phyloP scores from a whole-genome alignment of 1,284 basidiomycete genomes.

The Schizopora paradoxa region DNA sequence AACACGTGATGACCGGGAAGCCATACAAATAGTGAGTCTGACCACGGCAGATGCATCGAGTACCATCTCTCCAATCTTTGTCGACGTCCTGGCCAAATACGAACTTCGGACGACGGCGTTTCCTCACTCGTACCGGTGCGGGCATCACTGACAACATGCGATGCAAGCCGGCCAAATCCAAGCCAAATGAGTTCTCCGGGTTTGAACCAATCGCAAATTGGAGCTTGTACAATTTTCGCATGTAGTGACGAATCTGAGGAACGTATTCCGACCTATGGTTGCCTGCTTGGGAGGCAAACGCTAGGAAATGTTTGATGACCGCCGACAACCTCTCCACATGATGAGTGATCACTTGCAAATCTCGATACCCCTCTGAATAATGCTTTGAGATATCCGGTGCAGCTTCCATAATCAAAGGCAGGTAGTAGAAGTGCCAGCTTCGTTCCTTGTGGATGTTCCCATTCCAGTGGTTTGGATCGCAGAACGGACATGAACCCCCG shows the following conservation, averaged over 20 bases:
- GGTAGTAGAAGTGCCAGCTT: slow-evolving; percentile 73
- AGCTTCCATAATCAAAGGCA: slow-evolving; percentile 58
- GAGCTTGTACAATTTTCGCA: slow-evolving; percentile 80
- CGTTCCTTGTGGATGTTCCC: slow-evolving; percentile 74
- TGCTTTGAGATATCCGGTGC: slow-evolving; percentile 71
- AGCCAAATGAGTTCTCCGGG: slow-evolving; percentile 70
- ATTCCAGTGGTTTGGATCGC: slow-evolving; percentile 84
- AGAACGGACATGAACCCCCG: slow-evolving; percentile 84
- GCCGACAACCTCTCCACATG: slow-evolving; percentile 66
- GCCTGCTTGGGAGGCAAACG: slow-evolving; percentile 57
- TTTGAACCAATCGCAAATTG: slow-evolving; percentile 76
- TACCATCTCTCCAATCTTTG: slow-evolving; percentile 65
- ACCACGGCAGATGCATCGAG: slow-evolving; percentile 75
- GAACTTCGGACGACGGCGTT: slow-evolving; percentile 63
- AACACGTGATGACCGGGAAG: slow-evolving; percentile 62
- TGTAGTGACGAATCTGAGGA: slow-evolving; percentile 76
- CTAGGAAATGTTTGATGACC: slow-evolving; percentile 72
- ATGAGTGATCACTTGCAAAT: slow-evolving; percentile 70
- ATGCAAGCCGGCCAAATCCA: slow-evolving; percentile 74
- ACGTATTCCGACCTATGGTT: slow-evolving; percentile 70
- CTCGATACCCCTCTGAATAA: slow-evolving; percentile 72
- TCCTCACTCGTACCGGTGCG: slow-evolving; percentile 44
- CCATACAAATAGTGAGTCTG: slow-evolving; percentile 52
- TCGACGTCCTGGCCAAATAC: slow-evolving; percentile 73
- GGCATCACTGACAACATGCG: slow-evolving; percentile 70